Evolutionary conservation across 2,329 filamentous ascomycete species (phyloP).

Genomic region (Zopfia rhizophila): DNA sequence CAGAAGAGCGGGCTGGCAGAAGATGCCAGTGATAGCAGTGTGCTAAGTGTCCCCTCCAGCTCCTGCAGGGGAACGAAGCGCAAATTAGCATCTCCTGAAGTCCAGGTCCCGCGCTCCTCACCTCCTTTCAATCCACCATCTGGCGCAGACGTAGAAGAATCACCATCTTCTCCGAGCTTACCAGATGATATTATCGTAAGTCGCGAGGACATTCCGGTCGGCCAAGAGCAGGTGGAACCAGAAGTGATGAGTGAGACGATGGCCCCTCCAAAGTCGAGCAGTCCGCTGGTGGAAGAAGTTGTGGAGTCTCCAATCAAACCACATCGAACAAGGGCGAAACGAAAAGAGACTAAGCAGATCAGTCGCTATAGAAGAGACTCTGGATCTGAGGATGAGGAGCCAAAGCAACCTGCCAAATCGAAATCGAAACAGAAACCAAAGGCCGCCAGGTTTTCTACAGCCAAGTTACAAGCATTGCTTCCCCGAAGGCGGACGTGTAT

Average conservation of each 20-base stretch:
- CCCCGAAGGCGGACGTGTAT: slow-evolving; percentile 53
- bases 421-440: slow-evolving; percentile 37
- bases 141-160: slow-evolving; percentile 39
- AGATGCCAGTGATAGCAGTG: slow-evolving; percentile 37
- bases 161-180: slow-evolving; percentile 46
- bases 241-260: slow-evolving; percentile 53
- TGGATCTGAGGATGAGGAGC: slow-evolving; percentile 30
- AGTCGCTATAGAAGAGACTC: slow-evolving; percentile 31
- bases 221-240: slow-evolving; percentile 31
- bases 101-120: slow-evolving; percentile 53
- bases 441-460: slow-evolving; percentile 50
- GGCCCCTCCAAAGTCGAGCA: slow-evolving; percentile 58
- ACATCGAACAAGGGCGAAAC: slow-evolving; percentile 30
- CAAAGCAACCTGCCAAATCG: slow-evolving; percentile 26
- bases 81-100: slow-evolving; percentile 45
- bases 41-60: slow-evolving; percentile 42
- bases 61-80: slow-evolving; percentile 50
- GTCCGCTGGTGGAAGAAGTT: slow-evolving; percentile 33
- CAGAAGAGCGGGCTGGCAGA: slow-evolving; percentile 37
- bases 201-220: slow-evolving; percentile 34
- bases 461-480: slow-evolving; percentile 56
- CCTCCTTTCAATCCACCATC: slow-evolving; percentile 45
- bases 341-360: slow-evolving; percentile 26
- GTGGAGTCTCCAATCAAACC: slow-evolving; percentile 25
- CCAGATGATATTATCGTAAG: slow-evolving; percentile 45